A percentile compares a stretch with the other conserved stretches of the same genome.
These are phyloP conservation scores for Forsythia suspensa DNA, from an alignment of 257 asterid genomes.

Conservation along the genomic window DNA sequence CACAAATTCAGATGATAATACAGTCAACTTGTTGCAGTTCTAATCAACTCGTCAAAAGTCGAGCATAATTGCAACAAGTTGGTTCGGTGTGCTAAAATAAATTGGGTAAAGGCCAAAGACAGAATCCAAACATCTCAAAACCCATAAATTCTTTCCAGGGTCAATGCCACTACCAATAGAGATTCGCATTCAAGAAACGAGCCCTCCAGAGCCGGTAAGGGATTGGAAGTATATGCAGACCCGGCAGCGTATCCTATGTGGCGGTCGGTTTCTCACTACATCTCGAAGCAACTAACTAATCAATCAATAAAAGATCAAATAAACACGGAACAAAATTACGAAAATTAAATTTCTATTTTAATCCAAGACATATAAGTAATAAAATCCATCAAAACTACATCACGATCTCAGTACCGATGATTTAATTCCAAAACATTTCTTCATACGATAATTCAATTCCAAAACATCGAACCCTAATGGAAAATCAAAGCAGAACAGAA, in stretches of 20 bases:
- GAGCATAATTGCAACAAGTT: background rate
- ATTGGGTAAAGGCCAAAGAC: background rate
- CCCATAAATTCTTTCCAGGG: background rate
- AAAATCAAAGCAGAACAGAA: background rate
- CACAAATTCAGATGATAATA: background rate
- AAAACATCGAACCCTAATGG: slow-evolving; percentile 21
- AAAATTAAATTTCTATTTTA: background rate
- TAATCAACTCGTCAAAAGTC: background rate
- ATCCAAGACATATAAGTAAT: background rate
- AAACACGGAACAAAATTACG: background rate
- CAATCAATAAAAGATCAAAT: background rate
- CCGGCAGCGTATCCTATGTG: background rate
- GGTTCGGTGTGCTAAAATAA: background rate
- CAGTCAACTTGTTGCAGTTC: background rate
- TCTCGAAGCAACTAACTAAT: background rate
- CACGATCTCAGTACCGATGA: background rate
- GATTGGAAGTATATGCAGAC: background rate
- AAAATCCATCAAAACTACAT: background rate
- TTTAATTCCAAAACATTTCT: background rate
- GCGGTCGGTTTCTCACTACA: too few relatives aligned
- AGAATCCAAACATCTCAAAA: background rate
- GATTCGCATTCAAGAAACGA: background rate
- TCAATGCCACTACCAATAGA: background rate
- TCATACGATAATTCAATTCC: slow-evolving; percentile 6
- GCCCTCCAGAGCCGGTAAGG: background rate